phyloP scores from a whole-genome alignment of 371 early-diverging fungal species.

The Syncephalis fuscata region DNA sequence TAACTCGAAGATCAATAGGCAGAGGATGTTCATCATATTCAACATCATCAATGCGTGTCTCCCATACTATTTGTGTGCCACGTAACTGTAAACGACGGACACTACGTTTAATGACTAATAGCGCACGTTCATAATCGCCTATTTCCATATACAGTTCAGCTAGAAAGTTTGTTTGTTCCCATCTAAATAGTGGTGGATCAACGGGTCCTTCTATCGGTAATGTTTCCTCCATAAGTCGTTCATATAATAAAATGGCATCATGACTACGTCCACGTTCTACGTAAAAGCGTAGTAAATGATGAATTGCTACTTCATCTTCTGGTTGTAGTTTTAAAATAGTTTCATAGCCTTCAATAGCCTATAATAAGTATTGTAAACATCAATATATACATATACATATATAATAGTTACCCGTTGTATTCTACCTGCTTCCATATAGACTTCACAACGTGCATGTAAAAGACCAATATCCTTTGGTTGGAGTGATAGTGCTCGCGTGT shows the following conservation, averaged over 20 bases:
- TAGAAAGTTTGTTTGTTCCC: constrained; percentile 66
- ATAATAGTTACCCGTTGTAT: no score
- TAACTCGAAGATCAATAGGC: constrained; percentile 68
- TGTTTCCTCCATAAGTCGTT: background rate
- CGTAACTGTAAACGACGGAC: constrained; percentile 47
- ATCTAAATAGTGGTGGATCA: constrained; percentile 32
- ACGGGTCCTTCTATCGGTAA: constrained; percentile 6
- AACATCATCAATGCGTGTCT: constrained; percentile 29
- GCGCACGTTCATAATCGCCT: constrained; percentile 50
- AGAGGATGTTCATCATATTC: constrained; percentile 32
- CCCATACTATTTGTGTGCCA: constrained; percentile 44
- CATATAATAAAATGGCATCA: constrained; percentile 1
- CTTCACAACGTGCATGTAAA: no score
- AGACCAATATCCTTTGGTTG: background rate
- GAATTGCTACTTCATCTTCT: background rate
- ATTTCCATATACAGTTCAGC: constrained; percentile 65
- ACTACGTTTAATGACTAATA: constrained; percentile 51
- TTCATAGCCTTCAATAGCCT: constrained; percentile 32
- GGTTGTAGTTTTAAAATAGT: constrained; percentile 12
- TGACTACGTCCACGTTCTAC: background rate
- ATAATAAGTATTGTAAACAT: no score
- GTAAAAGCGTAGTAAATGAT: background rate
- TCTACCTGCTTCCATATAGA: no score
- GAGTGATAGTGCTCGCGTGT: background rate
- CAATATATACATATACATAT: no score